A percentile compares a stretch with the other conserved stretches of the same genome.
Evolutionary conservation across 305 asterid species (phyloP).

Genomic region (Fraxinus xanthoxyloides): DNA sequence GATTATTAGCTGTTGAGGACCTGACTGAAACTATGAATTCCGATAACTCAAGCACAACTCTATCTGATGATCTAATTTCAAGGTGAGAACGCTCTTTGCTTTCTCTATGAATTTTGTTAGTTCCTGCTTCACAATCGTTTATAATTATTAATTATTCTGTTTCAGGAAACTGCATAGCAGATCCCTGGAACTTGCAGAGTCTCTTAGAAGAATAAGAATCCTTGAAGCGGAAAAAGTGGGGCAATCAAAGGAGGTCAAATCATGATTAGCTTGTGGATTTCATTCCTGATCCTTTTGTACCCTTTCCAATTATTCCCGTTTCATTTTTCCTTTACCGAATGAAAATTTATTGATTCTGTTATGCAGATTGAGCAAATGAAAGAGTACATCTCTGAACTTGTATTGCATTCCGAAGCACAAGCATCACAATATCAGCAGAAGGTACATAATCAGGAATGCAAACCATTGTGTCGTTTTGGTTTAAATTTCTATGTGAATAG

Average conservation of each 20-base stretch:
- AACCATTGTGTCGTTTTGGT: conserved; percentile 20
- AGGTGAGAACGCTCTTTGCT: conserved; percentile 43
- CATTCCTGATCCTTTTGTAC: background rate
- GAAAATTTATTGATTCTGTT: conserved; percentile 22
- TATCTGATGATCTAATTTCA: conserved; percentile 39
- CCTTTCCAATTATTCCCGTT: conserved; percentile 8
- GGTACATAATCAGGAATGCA: conserved; percentile 41
- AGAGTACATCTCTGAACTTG: conserved; percentile 69
- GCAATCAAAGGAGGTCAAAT: conserved; percentile 64
- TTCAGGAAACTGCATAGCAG: conserved; percentile 46
- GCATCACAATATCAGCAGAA: conserved; percentile 80
- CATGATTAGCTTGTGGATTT: conserved; percentile 10
- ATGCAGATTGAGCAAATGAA: conserved; percentile 67
- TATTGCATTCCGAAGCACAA: conserved; percentile 88
- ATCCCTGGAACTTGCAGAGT: conserved; percentile 50
- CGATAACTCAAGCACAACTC: conserved; percentile 40
- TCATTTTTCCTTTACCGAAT: conserved; percentile 22
- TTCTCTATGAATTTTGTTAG: conserved; percentile 15
- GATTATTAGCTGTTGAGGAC: conserved; percentile 67
- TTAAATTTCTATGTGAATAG: conserved; percentile 5
- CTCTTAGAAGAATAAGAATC: conserved; percentile 41
- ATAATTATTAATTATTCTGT: conserved; percentile 12
- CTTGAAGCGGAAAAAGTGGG: conserved; percentile 66
- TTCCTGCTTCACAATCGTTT: conserved; percentile 20
- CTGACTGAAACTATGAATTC: conserved; percentile 53